These are phyloP conservation scores for Sechiopsis laciniata DNA, from an alignment of 306 rosid genomes.

Conservation along the genomic window DNA sequence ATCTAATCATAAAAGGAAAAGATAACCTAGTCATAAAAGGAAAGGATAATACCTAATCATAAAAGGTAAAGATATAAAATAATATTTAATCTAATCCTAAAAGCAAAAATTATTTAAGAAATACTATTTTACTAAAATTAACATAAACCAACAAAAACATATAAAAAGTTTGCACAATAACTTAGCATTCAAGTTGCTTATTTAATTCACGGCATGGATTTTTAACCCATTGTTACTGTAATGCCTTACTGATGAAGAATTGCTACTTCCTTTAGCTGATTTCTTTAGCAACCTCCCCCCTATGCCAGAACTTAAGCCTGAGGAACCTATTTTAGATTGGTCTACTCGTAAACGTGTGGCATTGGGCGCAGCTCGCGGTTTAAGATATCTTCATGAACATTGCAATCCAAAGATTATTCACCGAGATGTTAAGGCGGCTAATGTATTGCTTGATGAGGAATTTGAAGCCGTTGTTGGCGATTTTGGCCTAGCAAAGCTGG, in stretches of 20 bases:
- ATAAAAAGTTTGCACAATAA: neutral
- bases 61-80: too few relatives aligned
- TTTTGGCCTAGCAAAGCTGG: conserved; percentile 91
- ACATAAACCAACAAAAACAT: too few relatives aligned
- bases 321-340: conserved; percentile 75
- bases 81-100: too few relatives aligned
- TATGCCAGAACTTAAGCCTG: conserved; percentile 73
- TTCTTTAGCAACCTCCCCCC: neutral
- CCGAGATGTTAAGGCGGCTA: conserved; percentile 98
- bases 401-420: conserved; percentile 98
- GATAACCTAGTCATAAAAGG: too few relatives aligned
- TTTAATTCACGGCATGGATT: neutral
- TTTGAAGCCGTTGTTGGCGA: conserved; percentile 97
- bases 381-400: conserved; percentile 91
- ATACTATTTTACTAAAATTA: too few relatives aligned
- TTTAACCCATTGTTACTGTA: neutral
- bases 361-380: conserved; percentile 89
- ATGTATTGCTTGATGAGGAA: conserved; percentile 86
- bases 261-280: neutral
- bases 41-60: too few relatives aligned
- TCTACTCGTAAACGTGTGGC: conserved; percentile 83
- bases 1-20: too few relatives aligned
- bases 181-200: neutral
- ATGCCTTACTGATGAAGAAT: conserved; percentile 16
- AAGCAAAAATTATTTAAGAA: too few relatives aligned